Percentiles rank a stretch among this genome's conserved stretches.
phyloP scores from a whole-genome alignment of 1,139 yeast species.

The Pichia sp. region DNA sequence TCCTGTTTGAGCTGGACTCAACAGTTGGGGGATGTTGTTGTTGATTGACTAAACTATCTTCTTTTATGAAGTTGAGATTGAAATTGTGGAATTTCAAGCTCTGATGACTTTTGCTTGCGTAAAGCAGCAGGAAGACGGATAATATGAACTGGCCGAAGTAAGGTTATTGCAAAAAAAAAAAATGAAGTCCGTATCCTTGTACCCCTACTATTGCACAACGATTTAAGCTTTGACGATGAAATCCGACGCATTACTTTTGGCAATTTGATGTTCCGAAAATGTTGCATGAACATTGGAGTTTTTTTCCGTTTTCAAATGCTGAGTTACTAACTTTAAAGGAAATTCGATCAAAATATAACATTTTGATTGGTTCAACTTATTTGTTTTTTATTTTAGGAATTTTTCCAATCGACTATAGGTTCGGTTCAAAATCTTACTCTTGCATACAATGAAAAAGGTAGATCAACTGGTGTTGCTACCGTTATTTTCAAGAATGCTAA shows the following conservation, averaged over 20 bases:
- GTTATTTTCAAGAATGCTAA: slow-evolving; percentile 66
- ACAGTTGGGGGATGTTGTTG: neutral
- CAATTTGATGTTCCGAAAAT: neutral
- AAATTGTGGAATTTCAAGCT: neutral
- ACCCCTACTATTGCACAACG: neutral
- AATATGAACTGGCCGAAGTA: neutral
- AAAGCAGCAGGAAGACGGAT: neutral
- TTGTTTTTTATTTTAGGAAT: slow-evolving; percentile 53
- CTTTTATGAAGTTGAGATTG: neutral
- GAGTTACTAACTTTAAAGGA: slow-evolving; percentile 14
- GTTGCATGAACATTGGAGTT: neutral
- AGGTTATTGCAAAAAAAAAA: no score
- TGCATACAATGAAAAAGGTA: slow-evolving; percentile 82
- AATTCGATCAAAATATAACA: neutral
- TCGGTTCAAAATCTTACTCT: slow-evolving; percentile 70
- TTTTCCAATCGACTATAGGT: slow-evolving; percentile 84
- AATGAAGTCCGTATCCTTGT: no score
- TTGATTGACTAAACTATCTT: neutral
- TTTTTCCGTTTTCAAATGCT: neutral
- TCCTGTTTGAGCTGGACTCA: neutral
- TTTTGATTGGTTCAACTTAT: neutral
- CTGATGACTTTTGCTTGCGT: neutral
- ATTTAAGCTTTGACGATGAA: neutral
- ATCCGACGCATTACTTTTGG: neutral
- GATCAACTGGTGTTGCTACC: slow-evolving; percentile 88